Base-by-base conservation (phyloP, 352 stramenopile genomes). In the Globisporangium irregulare region DNA sequence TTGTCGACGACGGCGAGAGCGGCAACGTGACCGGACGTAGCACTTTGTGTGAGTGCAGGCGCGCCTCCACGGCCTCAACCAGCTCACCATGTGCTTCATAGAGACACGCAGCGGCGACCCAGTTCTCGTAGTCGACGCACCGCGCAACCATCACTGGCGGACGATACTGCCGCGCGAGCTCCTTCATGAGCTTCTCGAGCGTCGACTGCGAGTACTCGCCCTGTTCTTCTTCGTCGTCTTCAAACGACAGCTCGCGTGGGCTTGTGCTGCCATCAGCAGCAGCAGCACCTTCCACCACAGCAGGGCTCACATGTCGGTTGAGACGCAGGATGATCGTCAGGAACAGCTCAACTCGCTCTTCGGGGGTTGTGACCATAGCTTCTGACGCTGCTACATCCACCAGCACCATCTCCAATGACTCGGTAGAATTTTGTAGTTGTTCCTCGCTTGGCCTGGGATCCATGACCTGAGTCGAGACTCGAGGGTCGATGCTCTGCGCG, bases 91-190 rank as follows among this genome's bases (percentile, higher is more conserved):
- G 82, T 2, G 77, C 86, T 77, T 96, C 81, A 48, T 94, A 93
- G 22, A 94, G 75, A 61, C 76, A 84, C 1, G 88, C 88, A 0
- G 88, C 88, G 0, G 86, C 88, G 24, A 74, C 82, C 88, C 88
- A 96, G 63, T 96, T 94, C 15, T 75, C 81, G 43, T 88, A 94
- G 72, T 96, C 88, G 7, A 92, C 77, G 69, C 86, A 94, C 7
- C 88, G 83, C 32, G 87, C 72, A 22, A 94, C 78, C 73, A 96
- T 80, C 15, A 92, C 79, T 3, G 88, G 87, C 5, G 88, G 86
- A 0, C 88, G 86, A 67, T 94, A 96, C 56, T 81, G 80, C 10
- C 75, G 48, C n/a, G 77, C 79, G 22, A 92, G 78, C 27, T 80
- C 66, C 20, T 79, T 87, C 60, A 96, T 59, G 1, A 87, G 59